These are phyloP conservation scores for Hippophae rhamnoides DNA, from an alignment of 306 rosid species.

Conservation along the genomic window DNA sequence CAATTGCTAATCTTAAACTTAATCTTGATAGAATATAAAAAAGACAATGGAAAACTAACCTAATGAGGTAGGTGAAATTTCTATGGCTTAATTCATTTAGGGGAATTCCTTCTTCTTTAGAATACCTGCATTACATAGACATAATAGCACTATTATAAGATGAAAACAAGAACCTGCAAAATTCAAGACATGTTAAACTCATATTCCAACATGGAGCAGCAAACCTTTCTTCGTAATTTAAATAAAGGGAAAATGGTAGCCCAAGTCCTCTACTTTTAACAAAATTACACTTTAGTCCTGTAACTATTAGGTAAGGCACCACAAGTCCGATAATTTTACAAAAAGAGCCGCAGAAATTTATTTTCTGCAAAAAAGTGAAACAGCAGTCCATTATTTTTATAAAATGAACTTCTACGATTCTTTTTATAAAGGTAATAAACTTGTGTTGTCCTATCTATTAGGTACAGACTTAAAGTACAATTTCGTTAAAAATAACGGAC, in stretches of 20 bases:
- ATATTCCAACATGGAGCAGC: slow-evolving; percentile 1
- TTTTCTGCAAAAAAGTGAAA: no score
- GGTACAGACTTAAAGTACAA: no score
- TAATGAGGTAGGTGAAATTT: slow-evolving; percentile 69
- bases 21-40: not conserved
- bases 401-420: no score
- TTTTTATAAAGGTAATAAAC: no score
- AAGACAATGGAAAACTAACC: slow-evolving; percentile 42
- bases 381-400: no score
- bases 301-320: no score
- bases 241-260: not conserved
- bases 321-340: no score
- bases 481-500: no score
- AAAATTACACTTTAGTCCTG: no score
- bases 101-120: slow-evolving; percentile 78
- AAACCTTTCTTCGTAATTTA: not conserved
- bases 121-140: slow-evolving; percentile 48
- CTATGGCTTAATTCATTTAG: slow-evolving; percentile 37
- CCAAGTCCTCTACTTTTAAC: no score
- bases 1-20: not conserved
- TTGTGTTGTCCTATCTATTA: no score
- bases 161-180: not conserved
- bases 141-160: slow-evolving; percentile 4
- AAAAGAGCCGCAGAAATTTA: no score
- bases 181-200: not conserved